Evolutionary conservation across 495 filamentous ascomycete genomes (phyloP), one percentile per base, ranked within the genome.

Genomic region (Penicillium salamii): DNA sequence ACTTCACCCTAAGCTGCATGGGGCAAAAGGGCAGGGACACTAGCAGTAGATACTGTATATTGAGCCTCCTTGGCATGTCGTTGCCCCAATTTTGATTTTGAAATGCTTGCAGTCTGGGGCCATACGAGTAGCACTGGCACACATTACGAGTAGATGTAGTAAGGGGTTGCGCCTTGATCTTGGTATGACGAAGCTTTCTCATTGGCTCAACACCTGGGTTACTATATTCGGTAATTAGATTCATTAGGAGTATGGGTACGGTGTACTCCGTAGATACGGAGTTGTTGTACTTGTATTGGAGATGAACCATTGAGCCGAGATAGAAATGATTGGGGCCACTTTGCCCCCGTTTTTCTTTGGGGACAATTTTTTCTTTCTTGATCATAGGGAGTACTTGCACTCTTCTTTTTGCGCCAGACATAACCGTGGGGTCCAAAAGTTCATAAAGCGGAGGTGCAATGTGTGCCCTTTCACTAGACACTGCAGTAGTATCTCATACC

Each of bases 401-500:
- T 26, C 8, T 8, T 26, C 23, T 26, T 8, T 26, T 26, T 26
- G 23, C 8, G 23, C 23, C 23, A 3, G 4, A 26, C 18, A 37
- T n/a, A 24, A 34, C n/a, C 15, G 35, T 51, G 42, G 40, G 53
- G 49, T 46, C 53, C 47, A 45, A 45, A 4, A 7, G 49, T 46
- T 47, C 47, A 45, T 40, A 4, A 7, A 46, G 47, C 42, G 53
- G 53, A 44, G 41, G 13, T 39, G 11, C 28, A 23, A 36, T 37
- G 34, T 15, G 14, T 36, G 29, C 29, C 5, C 7, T 12, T 32
- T 11, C 8, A 26, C 23, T 26, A 8, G 3, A 26, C 23, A 8
- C 23, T 26, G 23, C 23, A 26, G 23, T 8, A 26, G 23, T 3
- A 4, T 3, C 23, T 26, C 8, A 26, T 26, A 26, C 23, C 23